Conservation (phyloP, 2,329 filamentous ascomycete species). For the Ophiognomonia clavigignenti-juglandacearum region DNA sequence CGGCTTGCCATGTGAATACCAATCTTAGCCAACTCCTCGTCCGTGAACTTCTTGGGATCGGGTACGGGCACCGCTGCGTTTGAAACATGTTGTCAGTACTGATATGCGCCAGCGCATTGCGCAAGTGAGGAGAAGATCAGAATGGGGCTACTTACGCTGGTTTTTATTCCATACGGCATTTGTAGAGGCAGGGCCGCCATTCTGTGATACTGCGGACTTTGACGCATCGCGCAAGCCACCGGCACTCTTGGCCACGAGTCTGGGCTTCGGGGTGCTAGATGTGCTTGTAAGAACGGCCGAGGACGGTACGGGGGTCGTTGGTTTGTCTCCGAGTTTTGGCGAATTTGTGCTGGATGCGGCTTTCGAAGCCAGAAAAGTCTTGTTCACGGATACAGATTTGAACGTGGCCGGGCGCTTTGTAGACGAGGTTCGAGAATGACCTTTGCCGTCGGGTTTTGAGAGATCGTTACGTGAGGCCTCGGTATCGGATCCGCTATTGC, state of each 20-base stretch:
- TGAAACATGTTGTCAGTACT: too few species aligned
- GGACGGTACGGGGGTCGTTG: slow-evolving; percentile 37
- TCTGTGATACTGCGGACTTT: slow-evolving; percentile 33
- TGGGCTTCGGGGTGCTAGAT: slow-evolving; percentile 54
- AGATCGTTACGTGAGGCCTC: slow-evolving; percentile 61
- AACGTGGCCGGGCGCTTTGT: slow-evolving; percentile 74
- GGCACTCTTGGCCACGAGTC: slow-evolving; percentile 71
- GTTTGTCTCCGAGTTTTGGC: slow-evolving; percentile 48
- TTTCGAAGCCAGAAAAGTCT: slow-evolving; percentile 76
- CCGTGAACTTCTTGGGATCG: slow-evolving; percentile 76
- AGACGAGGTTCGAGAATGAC: slow-evolving; percentile 54
- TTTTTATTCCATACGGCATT: slow-evolving; percentile 88
- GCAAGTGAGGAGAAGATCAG: background rate
- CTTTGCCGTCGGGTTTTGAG: slow-evolving; percentile 49
- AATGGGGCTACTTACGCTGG: slow-evolving; percentile 53
- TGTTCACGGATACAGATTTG: slow-evolving; percentile 82
- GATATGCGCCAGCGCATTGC: slow-evolving; percentile 13
- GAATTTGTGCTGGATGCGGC: slow-evolving; percentile 37
- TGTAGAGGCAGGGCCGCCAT: slow-evolving; percentile 52
- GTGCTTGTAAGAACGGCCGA: slow-evolving; percentile 38
- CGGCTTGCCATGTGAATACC: slow-evolving; percentile 81
- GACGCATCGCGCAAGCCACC: slow-evolving; percentile 51
- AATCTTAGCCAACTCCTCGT: slow-evolving; percentile 82
- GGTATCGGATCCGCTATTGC: slow-evolving; percentile 69
- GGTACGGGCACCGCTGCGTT: slow-evolving; percentile 55